Evolutionary conservation across 2,329 filamentous ascomycete species (phyloP).

Genomic region (Ceratocystiopsis sp.): DNA sequence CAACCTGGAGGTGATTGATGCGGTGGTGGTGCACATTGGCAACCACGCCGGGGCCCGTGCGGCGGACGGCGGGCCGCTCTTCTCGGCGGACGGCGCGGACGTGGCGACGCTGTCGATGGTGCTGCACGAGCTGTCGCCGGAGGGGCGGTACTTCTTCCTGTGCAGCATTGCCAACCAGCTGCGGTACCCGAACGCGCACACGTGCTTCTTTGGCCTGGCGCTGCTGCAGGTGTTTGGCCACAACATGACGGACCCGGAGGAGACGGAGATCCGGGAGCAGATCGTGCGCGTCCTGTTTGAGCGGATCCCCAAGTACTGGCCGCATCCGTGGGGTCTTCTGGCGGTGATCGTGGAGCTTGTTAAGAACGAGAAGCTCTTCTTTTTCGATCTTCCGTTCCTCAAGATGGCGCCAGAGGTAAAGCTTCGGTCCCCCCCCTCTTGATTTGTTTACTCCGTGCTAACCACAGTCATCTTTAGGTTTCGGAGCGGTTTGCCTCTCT

Average conservation of each 20-base stretch:
- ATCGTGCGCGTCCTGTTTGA: slow-evolving; percentile 81
- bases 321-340: slow-evolving; percentile 90
- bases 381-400: slow-evolving; percentile 87
- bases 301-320: slow-evolving; percentile 72
- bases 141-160: slow-evolving; percentile 71
- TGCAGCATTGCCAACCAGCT: slow-evolving; percentile 81
- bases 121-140: slow-evolving; percentile 54
- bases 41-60: slow-evolving; percentile 48
- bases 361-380: slow-evolving; percentile 78
- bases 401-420: slow-evolving; percentile 74
- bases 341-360: slow-evolving; percentile 76
- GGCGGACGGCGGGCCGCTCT: slow-evolving; percentile 44
- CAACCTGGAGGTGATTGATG: slow-evolving; percentile 57
- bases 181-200: slow-evolving; percentile 75
- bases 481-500: slow-evolving; percentile 11
- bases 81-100: slow-evolving; percentile 48
- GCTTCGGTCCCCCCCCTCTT: too few relatives aligned
- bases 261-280: slow-evolving; percentile 71
- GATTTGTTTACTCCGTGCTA: not conserved
- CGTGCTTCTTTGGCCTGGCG: slow-evolving; percentile 79
- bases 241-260: slow-evolving; percentile 56
- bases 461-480: not conserved
- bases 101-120: slow-evolving; percentile 60
- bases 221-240: slow-evolving; percentile 72
- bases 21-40: slow-evolving; percentile 69